These are phyloP conservation scores for Nitzschia palea DNA, from an alignment of 108 stramenopile species.

Conservation along the genomic window DNA sequence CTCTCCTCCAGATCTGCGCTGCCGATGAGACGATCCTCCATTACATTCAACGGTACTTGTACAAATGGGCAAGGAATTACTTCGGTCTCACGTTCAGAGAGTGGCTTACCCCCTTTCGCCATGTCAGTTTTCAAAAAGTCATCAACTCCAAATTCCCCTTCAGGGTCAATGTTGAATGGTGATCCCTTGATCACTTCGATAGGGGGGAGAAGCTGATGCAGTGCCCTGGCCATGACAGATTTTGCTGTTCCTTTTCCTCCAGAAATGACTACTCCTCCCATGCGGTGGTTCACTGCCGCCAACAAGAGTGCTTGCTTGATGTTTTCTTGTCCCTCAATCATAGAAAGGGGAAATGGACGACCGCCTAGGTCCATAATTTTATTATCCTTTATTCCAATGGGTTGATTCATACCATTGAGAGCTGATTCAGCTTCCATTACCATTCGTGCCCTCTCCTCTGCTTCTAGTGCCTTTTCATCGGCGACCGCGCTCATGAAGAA, in stretches of 20 bases:
- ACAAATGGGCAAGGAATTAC: slow-evolving; percentile 90
- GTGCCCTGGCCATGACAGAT: slow-evolving; percentile 93
- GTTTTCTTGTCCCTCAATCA: slow-evolving; percentile 93
- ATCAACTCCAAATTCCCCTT: slow-evolving; percentile 80
- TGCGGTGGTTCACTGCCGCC: slow-evolving; percentile 86
- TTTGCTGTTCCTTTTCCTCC: slow-evolving; percentile 97
- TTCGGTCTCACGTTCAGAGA: slow-evolving; percentile 89
- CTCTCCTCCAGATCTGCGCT: slow-evolving; percentile 93
- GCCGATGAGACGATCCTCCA: slow-evolving; percentile 96
- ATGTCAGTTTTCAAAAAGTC: slow-evolving; percentile 78
- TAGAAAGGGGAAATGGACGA: slow-evolving; percentile 91
- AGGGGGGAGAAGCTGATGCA: slow-evolving; percentile 93
- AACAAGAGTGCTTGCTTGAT: slow-evolving; percentile 95
- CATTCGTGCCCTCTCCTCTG: slow-evolving; percentile 38
- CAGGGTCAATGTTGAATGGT: slow-evolving; percentile 93
- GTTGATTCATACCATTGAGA: neutral
- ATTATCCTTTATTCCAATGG: slow-evolving; percentile 15
- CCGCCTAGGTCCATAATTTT: slow-evolving; percentile 41
- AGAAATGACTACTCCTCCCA: slow-evolving; percentile 95
- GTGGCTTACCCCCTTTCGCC: slow-evolving; percentile 72
- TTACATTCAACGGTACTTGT: slow-evolving; percentile 94
- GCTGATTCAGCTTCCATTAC: slow-evolving; percentile 32
- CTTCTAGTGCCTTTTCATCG: slow-evolving; percentile 26
- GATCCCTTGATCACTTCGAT: slow-evolving; percentile 90
- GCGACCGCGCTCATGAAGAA: slow-evolving; percentile 47